Evolutionary conservation across 2,329 filamentous ascomycete genomes (phyloP).

Genomic region (Simplicillium aogashimaense): DNA sequence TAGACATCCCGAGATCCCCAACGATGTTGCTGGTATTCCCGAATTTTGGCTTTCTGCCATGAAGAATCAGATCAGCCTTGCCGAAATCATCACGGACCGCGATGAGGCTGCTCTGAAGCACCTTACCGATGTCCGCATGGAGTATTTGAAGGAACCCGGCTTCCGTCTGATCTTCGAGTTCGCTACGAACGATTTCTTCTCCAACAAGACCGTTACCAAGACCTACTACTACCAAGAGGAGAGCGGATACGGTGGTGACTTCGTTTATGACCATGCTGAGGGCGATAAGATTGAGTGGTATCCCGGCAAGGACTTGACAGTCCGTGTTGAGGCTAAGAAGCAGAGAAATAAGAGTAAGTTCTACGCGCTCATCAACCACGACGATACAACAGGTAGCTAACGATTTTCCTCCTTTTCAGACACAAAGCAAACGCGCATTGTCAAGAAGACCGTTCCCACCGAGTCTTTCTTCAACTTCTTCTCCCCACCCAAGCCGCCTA

Average conservation of each 20-base stretch:
- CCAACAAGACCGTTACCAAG: slow-evolving; percentile 94
- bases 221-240: slow-evolving; percentile 99
- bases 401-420: slow-evolving; percentile 42
- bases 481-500: slow-evolving; percentile 81
- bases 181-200: slow-evolving; percentile 89
- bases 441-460: slow-evolving; percentile 98
- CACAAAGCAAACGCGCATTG: slow-evolving; percentile 97
- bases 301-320: slow-evolving; percentile 81
- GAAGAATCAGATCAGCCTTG: slow-evolving; percentile 97
- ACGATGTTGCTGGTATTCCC: slow-evolving; percentile 68
- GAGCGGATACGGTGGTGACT: slow-evolving; percentile 96
- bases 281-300: slow-evolving; percentile 98
- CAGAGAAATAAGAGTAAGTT: slow-evolving; percentile 95
- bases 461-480: slow-evolving; percentile 99
- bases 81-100: slow-evolving; percentile 97
- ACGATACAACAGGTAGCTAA: no score
- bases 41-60: slow-evolving; percentile 99
- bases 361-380: not conserved
- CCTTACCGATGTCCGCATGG: slow-evolving; percentile 91
- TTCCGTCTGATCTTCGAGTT: slow-evolving; percentile 99
- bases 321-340: slow-evolving; percentile 97
- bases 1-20: slow-evolving; percentile 45
- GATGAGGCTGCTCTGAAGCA: slow-evolving; percentile 90
- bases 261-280: slow-evolving; percentile 98
- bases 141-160: slow-evolving; percentile 95